These are phyloP conservation scores for Sarocladium brachiariae DNA, from an alignment of 2,329 filamentous ascomycete genomes.

Conservation along the genomic window DNA sequence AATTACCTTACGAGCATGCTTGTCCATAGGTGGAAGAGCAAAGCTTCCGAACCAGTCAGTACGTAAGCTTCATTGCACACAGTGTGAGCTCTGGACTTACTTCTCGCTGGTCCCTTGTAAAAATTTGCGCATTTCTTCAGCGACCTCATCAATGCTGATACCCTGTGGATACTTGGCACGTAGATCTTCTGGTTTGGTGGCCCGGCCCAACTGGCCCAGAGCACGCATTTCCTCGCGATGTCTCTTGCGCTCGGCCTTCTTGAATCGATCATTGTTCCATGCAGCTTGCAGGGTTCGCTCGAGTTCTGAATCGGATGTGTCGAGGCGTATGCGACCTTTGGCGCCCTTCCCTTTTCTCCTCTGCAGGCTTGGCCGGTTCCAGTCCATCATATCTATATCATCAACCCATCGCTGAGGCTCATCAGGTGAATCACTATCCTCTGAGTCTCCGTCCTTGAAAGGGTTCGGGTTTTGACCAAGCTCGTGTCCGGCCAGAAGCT, in stretches of 20 bases:
- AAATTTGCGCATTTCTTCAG: slow-evolving; percentile 66
- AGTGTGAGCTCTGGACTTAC: slow-evolving; percentile 35
- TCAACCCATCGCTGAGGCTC: slow-evolving; percentile 26
- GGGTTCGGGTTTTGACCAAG: slow-evolving; percentile 2
- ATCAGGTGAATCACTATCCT: slow-evolving; percentile 14
- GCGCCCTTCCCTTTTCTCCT: slow-evolving; percentile 58
- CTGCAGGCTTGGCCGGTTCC: slow-evolving; percentile 60
- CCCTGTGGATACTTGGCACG: slow-evolving; percentile 66
- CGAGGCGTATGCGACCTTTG: slow-evolving; percentile 42
- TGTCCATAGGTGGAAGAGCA: slow-evolving; percentile 77
- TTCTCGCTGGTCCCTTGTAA: slow-evolving; percentile 55
- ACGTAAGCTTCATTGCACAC: not conserved
- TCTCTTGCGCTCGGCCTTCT: slow-evolving; percentile 64
- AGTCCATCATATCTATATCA: slow-evolving; percentile 81
- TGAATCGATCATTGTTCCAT: slow-evolving; percentile 62
- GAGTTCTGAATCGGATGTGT: slow-evolving; percentile 61
- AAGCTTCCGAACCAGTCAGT: slow-evolving; percentile 40
- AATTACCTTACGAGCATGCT: slow-evolving; percentile 65
- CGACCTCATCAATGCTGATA: slow-evolving; percentile 63
- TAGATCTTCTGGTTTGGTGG: slow-evolving; percentile 49
- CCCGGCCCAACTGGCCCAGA: slow-evolving; percentile 58
- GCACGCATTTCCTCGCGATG: slow-evolving; percentile 62
- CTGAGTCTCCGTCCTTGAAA: slow-evolving; percentile 11
- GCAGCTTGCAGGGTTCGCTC: slow-evolving; percentile 50
- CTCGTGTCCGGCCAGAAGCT: slow-evolving; percentile 14